A percentile compares a stretch with the other conserved stretches of the same genome.
Conservation (phyloP, 441 rosid genomes). For the Populus hybrid region DNA sequence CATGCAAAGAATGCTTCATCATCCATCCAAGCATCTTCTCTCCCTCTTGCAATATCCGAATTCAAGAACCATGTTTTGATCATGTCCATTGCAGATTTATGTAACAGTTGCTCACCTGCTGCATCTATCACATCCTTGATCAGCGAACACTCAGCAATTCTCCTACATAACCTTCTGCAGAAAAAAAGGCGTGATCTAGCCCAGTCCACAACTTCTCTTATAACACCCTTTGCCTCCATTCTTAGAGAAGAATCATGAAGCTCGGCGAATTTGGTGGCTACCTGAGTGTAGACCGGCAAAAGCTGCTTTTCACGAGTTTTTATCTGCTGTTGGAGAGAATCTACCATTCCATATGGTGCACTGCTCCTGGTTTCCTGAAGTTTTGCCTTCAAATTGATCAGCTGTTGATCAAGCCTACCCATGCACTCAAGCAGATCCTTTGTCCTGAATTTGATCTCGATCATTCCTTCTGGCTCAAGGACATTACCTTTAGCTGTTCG, state of each 20-base stretch:
- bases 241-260: conserved; percentile 93
- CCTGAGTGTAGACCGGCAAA: conserved; percentile 84
- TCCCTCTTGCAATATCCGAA: conserved; percentile 51
- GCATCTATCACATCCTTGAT: conserved; percentile 67
- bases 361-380: conserved; percentile 68
- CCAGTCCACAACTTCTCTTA: conserved; percentile 93
- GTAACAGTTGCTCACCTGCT: conserved; percentile 63
- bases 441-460: conserved; percentile 94
- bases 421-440: conserved; percentile 95
- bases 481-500: conserved; percentile 94
- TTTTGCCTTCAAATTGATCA: conserved; percentile 60
- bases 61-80: conserved; percentile 80
- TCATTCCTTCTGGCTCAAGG: conserved; percentile 98
- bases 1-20: conserved; percentile 87
- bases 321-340: conserved; percentile 70
- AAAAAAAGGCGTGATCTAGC: conserved; percentile 66
- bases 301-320: conserved; percentile 84
- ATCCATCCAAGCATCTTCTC: conserved; percentile 69
- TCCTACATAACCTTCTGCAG: conserved; percentile 67
- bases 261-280: conserved; percentile 95
- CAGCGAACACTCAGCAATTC: conserved; percentile 74
- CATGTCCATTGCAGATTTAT: conserved; percentile 60
- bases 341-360: conserved; percentile 39
- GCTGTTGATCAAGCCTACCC: conserved; percentile 88
- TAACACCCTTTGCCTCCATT: conserved; percentile 98